Evolutionary conservation across 805 yeast species (phyloP), one percentile per base, ranked within the genome.

Genomic region (Ogataea ramenticola): DNA sequence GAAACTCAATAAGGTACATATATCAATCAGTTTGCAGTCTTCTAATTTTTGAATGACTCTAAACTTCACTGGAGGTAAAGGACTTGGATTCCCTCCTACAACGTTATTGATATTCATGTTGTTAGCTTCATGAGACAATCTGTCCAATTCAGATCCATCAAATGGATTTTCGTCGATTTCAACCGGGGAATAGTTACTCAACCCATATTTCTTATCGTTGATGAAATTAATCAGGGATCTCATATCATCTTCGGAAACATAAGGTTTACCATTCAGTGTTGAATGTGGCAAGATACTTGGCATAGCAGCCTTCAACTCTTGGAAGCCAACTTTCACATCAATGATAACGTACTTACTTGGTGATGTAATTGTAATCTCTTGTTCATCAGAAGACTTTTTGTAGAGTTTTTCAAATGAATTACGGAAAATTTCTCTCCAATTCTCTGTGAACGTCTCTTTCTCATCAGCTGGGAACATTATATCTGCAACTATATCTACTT

Each of bases 401-500:
- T 16, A 17, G 7, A 16, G n/a, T 12, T 27, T 26, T 3, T 24
- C 16, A 7, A 24, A 6, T 26, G 40, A 21, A 11, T 16, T 5
- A 16, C 16, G n/a, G 8, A 26, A 6, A 17, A 14, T 3, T 37
- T 26, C 33, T 3, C 7, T 20, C 40, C 32, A 37, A 4, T 6
- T 16, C 26, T 24, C 14, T 6, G 7, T 17, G 14, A 10, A 16
- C 3, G 4, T 19, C 14, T 39, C 51, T 55, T 15, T 53, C 52
- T 67, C 67, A 19, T 70, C 70, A 27, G 64, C 68, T 1, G 95
- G 93, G 27, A 85, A 67, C 74, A 81, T 79, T 19, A 86, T 75
- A 62, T 86, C 93, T 3, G 87, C 85, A 16, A 74, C 66, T 4
- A 86, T 64, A 46, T 84, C 89, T 4, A 81, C 79, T 50, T 79